Base-by-base conservation (phyloP, 106 monocot species). In the Alisma plantagoaquatica region DNA sequence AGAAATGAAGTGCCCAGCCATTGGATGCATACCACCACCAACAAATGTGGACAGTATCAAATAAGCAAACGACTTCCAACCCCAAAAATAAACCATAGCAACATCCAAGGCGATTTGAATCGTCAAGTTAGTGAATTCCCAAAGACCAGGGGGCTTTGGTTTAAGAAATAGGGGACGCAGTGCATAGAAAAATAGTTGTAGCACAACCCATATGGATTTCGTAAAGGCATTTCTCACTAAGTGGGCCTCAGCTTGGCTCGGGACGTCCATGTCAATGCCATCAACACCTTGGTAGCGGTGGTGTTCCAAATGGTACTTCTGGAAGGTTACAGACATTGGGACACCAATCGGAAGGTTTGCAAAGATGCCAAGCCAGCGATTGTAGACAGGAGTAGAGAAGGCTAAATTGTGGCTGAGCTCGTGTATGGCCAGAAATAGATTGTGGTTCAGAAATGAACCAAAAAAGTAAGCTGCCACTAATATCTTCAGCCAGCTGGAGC, bases 381-480 rank as follows among this genome's bases (percentile, higher is more conserved):
- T 87, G 64, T 65, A 62, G 50, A 50, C 27, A 1, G 87, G 87
- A 31, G 70, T 70, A 2, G 78, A 78, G 75, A 87, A 87, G 62
- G 87, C 87, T 0, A 87, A 82, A 55, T 87, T 87, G 74, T 87
- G 87, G 75, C 82, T 82, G 20, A 87, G 77, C 45, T 87, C 87
- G 16, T 87, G 87, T 61, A 87, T 87, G 46, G 82, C 87, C 0
- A 87, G 75, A 56, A 87, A 87, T 59, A 87, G 87, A 26, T 87
- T 87, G 78, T 87, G 87, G 63, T 82, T 87, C 28, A 87, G 72
- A 69, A 87, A 87, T 28, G 87, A 82, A 30, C 87, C 87, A 17
- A 87, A 87, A 59, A 87, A 87, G 72, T 87, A 87, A 7, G 87
- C 68, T 20, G 70, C 65, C 2, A 41, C 23, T 4, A 82, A 53